Conservation (phyloP, 2,329 filamentous ascomycete species). For the Lachnellula suecica region DNA sequence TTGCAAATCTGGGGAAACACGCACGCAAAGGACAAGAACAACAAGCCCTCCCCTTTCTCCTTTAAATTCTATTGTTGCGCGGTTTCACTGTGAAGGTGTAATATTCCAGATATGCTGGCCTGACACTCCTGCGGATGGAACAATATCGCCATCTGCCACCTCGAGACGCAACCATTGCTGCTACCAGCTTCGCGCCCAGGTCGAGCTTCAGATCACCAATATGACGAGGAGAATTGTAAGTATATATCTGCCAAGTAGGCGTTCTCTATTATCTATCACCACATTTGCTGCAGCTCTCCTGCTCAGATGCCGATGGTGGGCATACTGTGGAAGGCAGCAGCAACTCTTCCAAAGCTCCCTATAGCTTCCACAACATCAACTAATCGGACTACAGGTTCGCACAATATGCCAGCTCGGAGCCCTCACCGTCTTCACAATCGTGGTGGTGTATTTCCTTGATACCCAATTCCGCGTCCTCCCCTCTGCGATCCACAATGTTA, state of each 20-base stretch:
- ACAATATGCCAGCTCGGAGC: conserved; percentile 32
- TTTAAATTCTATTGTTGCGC: neutral
- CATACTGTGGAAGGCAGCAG: too few species aligned
- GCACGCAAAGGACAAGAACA: neutral
- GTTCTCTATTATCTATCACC: neutral
- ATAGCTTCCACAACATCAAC: neutral
- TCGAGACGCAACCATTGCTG: conserved; percentile 9
- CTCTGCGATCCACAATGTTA: conserved; percentile 64
- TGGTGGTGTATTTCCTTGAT: conserved; percentile 65
- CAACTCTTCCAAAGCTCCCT: too few species aligned
- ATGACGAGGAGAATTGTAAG: conserved; percentile 36
- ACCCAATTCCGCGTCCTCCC: conserved; percentile 68
- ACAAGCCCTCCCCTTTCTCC: neutral
- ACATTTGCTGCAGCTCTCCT: neutral
- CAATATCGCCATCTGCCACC: neutral
- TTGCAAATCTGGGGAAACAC: conserved; percentile 12
- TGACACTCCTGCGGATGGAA: conserved; percentile 19
- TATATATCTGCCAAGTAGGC: neutral
- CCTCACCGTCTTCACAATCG: conserved; percentile 45
- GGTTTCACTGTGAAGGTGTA: neutral
- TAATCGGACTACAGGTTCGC: conserved; percentile 41
- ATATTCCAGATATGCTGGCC: conserved; percentile 9
- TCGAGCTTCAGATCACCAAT: conserved; percentile 4
- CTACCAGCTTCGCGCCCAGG: conserved; percentile 8
- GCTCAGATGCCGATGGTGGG: neutral